Evolutionary conservation across 352 stramenopile species (phyloP), one percentile per base, ranked within the genome.

Genomic region (Pythium pyrilobum): DNA sequence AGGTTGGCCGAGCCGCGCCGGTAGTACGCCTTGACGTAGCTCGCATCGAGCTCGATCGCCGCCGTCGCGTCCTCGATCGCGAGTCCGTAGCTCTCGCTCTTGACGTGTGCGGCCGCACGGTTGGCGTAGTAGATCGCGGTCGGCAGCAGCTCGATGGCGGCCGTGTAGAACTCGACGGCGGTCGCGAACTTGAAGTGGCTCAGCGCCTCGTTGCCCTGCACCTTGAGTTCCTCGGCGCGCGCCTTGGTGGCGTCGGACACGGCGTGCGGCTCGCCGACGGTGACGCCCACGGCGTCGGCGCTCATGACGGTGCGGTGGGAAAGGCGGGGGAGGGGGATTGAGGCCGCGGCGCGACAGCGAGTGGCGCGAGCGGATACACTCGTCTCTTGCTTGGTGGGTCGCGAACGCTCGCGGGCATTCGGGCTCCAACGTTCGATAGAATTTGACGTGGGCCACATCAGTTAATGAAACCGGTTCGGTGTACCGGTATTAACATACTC

Each of bases 1-100:
- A 98, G 93, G 40, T 99, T 82, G 24, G 97, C 97, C 44, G 92
- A 97, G 15, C 92, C 97, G 59, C 96, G 79, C 11, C 97, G 89
- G 71, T 99, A 99, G 71, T 99, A 99, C n/a, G 81, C 88, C 83
- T 99, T 99, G 41, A 98, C 72, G 67, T 99, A 99, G 16, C 61
- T 85, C 1, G 92, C 67, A 51, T 99, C 96, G 5, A 98, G 52
- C 18, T 87, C 72, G 44, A 99, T 94, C 1, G 97, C 96, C 5
- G 79, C 67, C n/a, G 93, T 96, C 11, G 96, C 95, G 62, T 99
- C 97, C 24, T 89, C 71, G 45, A 99, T 98, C 9, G 97, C 97
- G 6, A 98, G 71, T 2, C 96, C 97, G 70, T 99, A 99, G 74
- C 93, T 98, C 76, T 99, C 97, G 52, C 96, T 95, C 67, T 98